phyloP scores from a whole-genome alignment of 1,284 basidiomycete genomes.

The Sanghuangporus sanghuang region DNA sequence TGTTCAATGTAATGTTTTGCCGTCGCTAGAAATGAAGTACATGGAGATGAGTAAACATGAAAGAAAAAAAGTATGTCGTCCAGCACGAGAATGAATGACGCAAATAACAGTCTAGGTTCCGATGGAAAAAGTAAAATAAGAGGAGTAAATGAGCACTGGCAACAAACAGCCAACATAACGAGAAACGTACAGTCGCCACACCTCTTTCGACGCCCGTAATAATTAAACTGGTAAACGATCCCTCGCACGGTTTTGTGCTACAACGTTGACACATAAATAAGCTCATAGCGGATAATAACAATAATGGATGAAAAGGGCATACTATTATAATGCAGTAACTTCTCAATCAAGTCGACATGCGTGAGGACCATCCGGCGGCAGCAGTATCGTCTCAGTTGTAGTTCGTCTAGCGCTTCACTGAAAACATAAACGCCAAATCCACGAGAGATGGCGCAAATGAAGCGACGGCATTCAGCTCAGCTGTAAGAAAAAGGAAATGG shows the following conservation, averaged over 20 bases:
- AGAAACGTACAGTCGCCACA: background rate
- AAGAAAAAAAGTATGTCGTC: no score
- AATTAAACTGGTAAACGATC: constrained; percentile 1
- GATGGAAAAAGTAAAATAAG: no score
- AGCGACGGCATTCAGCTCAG: background rate
- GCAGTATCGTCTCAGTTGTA: constrained; percentile 92
- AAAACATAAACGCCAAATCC: background rate
- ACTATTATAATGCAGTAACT: constrained; percentile 96
- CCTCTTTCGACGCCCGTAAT: background rate
- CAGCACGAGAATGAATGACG: no score
- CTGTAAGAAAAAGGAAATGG: background rate
- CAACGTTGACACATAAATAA: background rate
- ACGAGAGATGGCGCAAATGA: background rate
- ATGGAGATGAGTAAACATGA: background rate
- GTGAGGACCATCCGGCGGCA: constrained; percentile 97
- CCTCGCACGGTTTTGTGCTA: constrained; percentile 5
- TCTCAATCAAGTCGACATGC: constrained; percentile 96
- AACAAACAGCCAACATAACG: background rate
- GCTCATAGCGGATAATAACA: background rate
- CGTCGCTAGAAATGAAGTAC: background rate
- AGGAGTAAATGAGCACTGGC: no score
- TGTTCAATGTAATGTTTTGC: background rate
- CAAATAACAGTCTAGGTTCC: no score
- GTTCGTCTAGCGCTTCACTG: constrained; percentile 88
- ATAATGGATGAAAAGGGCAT: constrained; percentile 31